phyloP scores from a whole-genome alignment of 371 early-diverging fungal species.

The Quaeritorhiza haematococci region DNA sequence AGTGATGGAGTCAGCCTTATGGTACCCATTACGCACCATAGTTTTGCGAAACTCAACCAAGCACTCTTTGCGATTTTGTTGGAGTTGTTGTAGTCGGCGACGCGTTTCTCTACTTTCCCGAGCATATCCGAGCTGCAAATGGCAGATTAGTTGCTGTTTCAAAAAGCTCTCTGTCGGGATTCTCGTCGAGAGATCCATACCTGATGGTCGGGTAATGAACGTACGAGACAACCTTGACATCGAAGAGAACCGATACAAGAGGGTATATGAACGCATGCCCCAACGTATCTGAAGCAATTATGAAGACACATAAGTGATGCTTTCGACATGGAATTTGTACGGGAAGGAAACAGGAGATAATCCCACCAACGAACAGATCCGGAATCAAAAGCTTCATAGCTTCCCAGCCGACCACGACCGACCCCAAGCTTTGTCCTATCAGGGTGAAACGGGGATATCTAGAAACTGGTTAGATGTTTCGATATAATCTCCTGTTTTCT shows the following conservation, averaged over 20 bases:
- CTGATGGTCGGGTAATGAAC: slow-evolving; percentile 94
- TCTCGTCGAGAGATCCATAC: slow-evolving; percentile 24
- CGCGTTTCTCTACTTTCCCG: slow-evolving; percentile 63
- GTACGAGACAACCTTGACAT: slow-evolving; percentile 69
- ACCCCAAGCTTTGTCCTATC: slow-evolving; percentile 80
- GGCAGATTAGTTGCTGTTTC: background rate
- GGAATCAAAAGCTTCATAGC: slow-evolving; percentile 66
- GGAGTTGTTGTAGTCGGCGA: slow-evolving; percentile 64
- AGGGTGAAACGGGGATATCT: slow-evolving; percentile 81
- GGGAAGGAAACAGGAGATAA: slow-evolving; percentile 3
- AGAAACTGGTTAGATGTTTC: background rate
- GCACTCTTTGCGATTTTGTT: slow-evolving; percentile 46
- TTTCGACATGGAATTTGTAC: too few relatives aligned
- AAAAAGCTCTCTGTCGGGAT: background rate
- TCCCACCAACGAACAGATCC: slow-evolving; percentile 75
- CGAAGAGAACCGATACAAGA: slow-evolving; percentile 58
- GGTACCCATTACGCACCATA: slow-evolving; percentile 36
- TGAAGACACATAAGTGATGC: background rate
- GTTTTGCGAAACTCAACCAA: slow-evolving; percentile 61
- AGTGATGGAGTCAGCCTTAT: background rate
- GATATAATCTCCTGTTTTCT: too few relatives aligned
- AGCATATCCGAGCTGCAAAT: slow-evolving; percentile 88
- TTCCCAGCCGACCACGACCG: slow-evolving; percentile 69
- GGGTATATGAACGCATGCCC: slow-evolving; percentile 95
- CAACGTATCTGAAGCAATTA: slow-evolving; percentile 67